phyloP scores from a whole-genome alignment of 192 early-diverging fungal genomes.

The Spinellus fusiger region DNA sequence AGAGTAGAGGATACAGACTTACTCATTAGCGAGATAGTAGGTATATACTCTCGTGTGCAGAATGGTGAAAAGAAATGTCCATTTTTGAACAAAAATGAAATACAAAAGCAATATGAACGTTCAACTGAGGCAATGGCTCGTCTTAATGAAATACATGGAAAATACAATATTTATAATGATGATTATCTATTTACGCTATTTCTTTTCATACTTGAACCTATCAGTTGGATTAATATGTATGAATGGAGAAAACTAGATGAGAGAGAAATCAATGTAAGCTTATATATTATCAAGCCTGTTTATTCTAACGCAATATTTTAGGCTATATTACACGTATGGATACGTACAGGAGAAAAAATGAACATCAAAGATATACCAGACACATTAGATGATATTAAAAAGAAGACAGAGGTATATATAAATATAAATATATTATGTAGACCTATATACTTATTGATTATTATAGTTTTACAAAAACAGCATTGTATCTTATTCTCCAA shows the following conservation, averaged over 20 bases:
- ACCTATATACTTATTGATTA: background rate
- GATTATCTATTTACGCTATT: constrained; percentile 39
- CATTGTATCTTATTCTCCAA: constrained; percentile 6
- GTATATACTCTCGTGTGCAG: constrained; percentile 21
- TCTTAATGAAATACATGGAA: constrained; percentile 39
- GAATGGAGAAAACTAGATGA: constrained; percentile 36
- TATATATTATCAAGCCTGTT: background rate
- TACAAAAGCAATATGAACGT: constrained; percentile 16
- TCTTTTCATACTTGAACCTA: constrained; percentile 30
- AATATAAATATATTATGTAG: background rate
- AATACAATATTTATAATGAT: constrained; percentile 38
- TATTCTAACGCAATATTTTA: constrained; percentile 2
- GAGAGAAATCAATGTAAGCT: constrained; percentile 39
- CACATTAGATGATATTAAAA: constrained; percentile 19
- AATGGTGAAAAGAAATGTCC: constrained; percentile 2
- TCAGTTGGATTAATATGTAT: constrained; percentile 20
- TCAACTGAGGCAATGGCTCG: constrained; percentile 18
- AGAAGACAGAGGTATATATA: constrained; percentile 29
- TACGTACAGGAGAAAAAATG: constrained; percentile 30
- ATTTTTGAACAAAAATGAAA: constrained; percentile 14
- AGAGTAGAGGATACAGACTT: constrained; percentile 33
- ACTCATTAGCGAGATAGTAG: constrained; percentile 31
- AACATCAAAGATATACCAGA: constrained; percentile 38
- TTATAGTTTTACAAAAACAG: constrained; percentile 25
- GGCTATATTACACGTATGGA: constrained; percentile 29